Base-by-base conservation (phyloP, 805 yeast genomes). In the Kuraishia floccosa region DNA sequence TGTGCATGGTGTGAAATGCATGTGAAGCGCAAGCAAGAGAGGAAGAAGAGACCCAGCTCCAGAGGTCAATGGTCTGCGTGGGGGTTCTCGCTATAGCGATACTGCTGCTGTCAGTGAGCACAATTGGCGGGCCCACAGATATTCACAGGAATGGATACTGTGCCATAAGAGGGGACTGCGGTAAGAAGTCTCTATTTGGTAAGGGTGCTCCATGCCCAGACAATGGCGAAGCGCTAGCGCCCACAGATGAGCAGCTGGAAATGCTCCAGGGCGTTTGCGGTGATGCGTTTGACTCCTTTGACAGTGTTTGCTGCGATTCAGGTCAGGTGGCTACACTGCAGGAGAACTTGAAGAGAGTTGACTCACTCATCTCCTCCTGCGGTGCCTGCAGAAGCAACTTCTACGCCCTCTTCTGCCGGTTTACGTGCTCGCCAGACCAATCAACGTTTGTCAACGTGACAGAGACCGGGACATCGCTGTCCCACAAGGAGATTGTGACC, bases 371-470 rank as follows among this genome's bases (percentile, higher is more conserved):
- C 30, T 78, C 94, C 3, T 79, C 94, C 2, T 81, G 98, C 52
- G 96, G 96, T 2, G 97, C 98, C 0, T 89, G 98, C 51, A 63
- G 70, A 35, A 75, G 73, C 52, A 89, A 89, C 60, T 89, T 89
- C 52, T 72, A 72, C 45, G 81, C 79, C 43, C 62, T 87, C 41
- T 85, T 85, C 47, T 91, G 89, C 57, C 73, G 76, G 25, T 86
- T 91, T 53, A 80, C 96, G 1, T 89, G 98, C 53, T 81, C 95
- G 3, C 77, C 95, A 1, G 59, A 81, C 42, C 96, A 89, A 53
- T 65, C 84, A 0, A 52, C 58, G 9, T 89, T 85, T 53, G 65
- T 86, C 9, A 68, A 83, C 40, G 72, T 89, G 15, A 73, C 83
- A 0, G 49, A 53, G 9, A 66, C 72, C 0, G 64, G 60, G 14